These are phyloP conservation scores for Suillus americanus DNA, from an alignment of 768 basidiomycete genomes.

Conservation along the genomic window DNA sequence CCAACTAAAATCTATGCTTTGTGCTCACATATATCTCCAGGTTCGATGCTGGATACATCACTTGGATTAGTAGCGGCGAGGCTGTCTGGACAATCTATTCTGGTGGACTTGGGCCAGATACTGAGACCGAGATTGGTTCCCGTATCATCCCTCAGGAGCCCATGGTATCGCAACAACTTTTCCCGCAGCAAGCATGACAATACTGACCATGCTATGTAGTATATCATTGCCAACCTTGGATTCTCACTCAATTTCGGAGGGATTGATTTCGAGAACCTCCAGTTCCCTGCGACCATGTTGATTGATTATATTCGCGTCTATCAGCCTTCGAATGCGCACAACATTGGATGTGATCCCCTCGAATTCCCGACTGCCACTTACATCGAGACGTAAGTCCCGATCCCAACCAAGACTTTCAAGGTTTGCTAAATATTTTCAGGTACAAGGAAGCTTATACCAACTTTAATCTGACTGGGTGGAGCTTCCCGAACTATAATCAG, in stretches of 20 bases:
- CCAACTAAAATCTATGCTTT: too few relatives aligned
- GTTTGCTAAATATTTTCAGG: constrained; percentile 15
- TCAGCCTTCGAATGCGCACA: constrained; percentile 47
- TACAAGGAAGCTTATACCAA: constrained; percentile 48
- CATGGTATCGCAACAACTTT: constrained; percentile 44
- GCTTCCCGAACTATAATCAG: constrained; percentile 41
- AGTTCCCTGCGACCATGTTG: constrained; percentile 60
- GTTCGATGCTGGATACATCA: constrained; percentile 58
- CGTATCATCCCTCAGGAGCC: constrained; percentile 72
- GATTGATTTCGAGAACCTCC: constrained; percentile 57
- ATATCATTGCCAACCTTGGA: constrained; percentile 70
- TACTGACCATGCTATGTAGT: constrained; percentile 36
- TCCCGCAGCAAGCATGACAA: neutral
- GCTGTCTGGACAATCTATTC: constrained; percentile 57
- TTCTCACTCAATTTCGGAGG: constrained; percentile 68
- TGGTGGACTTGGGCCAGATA: constrained; percentile 50
- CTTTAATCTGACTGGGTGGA: constrained; percentile 46
- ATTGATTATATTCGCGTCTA: constrained; percentile 86
- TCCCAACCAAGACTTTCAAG: neutral
- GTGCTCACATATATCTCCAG: constrained; percentile 23
- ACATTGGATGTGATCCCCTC: constrained; percentile 68
- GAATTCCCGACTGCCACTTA: constrained; percentile 75
- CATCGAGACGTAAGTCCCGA: constrained; percentile 60
- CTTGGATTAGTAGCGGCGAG: constrained; percentile 62
- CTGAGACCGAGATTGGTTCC: constrained; percentile 48